These are phyloP conservation scores for Plasmodium fragile DNA, from an alignment of 169 alveolate genomes.

Conservation along the genomic window DNA sequence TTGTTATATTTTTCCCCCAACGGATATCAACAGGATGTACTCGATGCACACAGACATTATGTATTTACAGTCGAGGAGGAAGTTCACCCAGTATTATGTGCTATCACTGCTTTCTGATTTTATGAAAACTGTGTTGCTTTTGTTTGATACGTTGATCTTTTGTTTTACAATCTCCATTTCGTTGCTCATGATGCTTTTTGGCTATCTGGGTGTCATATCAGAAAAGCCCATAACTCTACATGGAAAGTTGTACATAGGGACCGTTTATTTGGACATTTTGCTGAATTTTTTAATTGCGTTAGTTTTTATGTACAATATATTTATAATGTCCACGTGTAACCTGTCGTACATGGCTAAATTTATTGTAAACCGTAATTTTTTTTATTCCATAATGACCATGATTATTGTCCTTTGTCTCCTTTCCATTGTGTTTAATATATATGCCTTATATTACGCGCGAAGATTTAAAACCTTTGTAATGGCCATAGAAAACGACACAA, in stretches of 20 bases:
- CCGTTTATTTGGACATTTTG: conserved; percentile 14
- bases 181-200: conserved; percentile 53
- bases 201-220: conserved; percentile 46
- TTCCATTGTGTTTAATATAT: conserved; percentile 36
- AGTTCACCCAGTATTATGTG: conserved; percentile 12
- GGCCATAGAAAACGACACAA: background rate
- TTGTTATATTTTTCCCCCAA: background rate
- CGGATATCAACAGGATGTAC: conserved; percentile 11
- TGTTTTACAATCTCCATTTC: background rate
- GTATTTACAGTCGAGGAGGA: conserved; percentile 17
- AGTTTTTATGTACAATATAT: conserved; percentile 1
- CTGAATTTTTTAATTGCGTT: conserved; percentile 36
- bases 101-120: conserved; percentile 47
- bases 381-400: conserved; percentile 14
- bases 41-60: conserved; percentile 3
- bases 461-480: conserved; percentile 23
- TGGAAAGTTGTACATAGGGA: conserved; percentile 22
- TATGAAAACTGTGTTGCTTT: conserved; percentile 20
- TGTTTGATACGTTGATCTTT: conserved; percentile 19
- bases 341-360: background rate
- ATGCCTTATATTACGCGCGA: conserved; percentile 15
- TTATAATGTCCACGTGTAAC: background rate
- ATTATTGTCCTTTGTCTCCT: conserved; percentile 14
- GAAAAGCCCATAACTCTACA: background rate
- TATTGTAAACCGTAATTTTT: conserved; percentile 17